Percentiles rank a stretch among this genome's conserved stretches.
These are phyloP conservation scores for Nemania abortiva DNA, from an alignment of 2,329 filamentous ascomycete genomes.

Conservation along the genomic window DNA sequence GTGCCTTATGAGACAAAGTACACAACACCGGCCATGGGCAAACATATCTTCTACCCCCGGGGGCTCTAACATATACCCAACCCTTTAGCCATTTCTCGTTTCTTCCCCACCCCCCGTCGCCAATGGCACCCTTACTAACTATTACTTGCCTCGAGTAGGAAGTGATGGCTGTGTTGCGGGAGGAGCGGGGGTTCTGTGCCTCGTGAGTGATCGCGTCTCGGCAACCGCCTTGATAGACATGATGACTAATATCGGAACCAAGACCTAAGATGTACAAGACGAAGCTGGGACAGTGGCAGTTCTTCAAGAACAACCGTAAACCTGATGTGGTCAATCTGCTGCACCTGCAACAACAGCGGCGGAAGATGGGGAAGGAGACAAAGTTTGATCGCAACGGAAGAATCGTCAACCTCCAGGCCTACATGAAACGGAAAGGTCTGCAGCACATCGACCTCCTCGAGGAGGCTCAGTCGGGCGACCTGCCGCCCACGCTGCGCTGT, in stretches of 20 bases:
- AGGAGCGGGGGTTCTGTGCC: constrained; percentile 45
- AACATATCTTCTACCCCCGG: neutral
- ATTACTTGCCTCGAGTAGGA: constrained; percentile 37
- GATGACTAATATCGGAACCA: constrained; percentile 24
- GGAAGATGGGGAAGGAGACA: constrained; percentile 48
- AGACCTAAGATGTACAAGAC: constrained; percentile 52
- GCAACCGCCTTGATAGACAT: neutral
- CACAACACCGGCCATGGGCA: neutral
- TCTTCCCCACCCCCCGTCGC: neutral
- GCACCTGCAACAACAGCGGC: constrained; percentile 44
- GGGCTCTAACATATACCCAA: neutral
- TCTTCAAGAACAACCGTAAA: constrained; percentile 51
- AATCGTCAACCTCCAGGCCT: constrained; percentile 46
- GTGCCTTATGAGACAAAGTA: neutral
- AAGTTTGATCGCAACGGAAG: constrained; percentile 48
- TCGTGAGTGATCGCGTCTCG: constrained; percentile 43
- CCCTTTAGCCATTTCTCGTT: neutral
- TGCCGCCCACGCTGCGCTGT: constrained; percentile 47
- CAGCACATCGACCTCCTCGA: constrained; percentile 44
- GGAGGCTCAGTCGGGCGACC: constrained; percentile 42
- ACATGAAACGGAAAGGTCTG: constrained; percentile 49
- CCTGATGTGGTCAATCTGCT: constrained; percentile 49
- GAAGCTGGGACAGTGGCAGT: constrained; percentile 50
- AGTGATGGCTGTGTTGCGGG: constrained; percentile 49
- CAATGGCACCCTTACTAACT: constrained; percentile 16